Base-by-base conservation (phyloP, 805 yeast genomes). In the Candida chilensis region DNA sequence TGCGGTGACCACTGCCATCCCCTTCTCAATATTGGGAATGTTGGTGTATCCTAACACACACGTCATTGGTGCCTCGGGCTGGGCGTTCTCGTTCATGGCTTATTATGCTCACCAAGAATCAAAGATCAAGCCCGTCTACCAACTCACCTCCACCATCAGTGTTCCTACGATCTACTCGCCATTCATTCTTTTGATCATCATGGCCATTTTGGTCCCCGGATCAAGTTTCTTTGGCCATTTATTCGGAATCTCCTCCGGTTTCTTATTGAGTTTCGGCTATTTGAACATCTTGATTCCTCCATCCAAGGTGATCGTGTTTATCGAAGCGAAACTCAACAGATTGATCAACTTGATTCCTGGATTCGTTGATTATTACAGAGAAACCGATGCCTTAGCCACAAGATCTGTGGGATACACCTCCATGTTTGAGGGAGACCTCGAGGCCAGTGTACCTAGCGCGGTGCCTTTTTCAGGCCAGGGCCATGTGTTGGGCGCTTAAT, bases 191-290 rank as follows among this genome's bases (percentile, higher is more conserved):
- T 56, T 83, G 38, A 37, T 75, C 2, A 13, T 72, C 6, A 52
- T 70, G 27, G 62, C 73, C 2, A 32, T 81, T 5, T 26, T 80
- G 17, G 48, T 78, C 25, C 88, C 94, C 1, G 67, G 71, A 6
- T 69, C 85, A 4, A 75, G 86, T 34, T 74, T 83, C 40, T 57
- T 79, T 40, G 92, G 94, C 19, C 94, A 85, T 49, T 57, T 74
- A 33, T 66, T 80, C 24, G 90, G 83, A 4, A 54, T 82, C 25
- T 36, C 66, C 3, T 63, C 78, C 9, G 96, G 96, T 7, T 80
- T 68, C 48, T 64, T 71, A 5, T 60, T 79, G 43, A 77, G 68
- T 3, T 53, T 55, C 38, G 85, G 78, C 10, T 64, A 70, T 39
- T 57, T 85, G 33, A 63, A 64, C 20, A 54, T 64, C 29, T 52